phyloP scores from a whole-genome alignment of 306 rosid species.

The Vigna nakashimae region DNA sequence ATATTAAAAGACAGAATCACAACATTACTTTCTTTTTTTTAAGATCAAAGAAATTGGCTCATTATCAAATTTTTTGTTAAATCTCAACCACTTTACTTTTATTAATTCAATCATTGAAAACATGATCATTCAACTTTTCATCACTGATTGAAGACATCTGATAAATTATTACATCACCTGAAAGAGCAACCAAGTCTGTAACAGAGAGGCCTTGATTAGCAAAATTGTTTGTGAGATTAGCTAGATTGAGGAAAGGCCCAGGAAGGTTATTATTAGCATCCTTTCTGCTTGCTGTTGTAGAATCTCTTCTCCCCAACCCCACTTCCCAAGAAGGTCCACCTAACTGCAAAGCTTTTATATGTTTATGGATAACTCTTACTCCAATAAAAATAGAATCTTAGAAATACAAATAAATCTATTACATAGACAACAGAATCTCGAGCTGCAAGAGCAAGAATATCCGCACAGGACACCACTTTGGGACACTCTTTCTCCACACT shows the following conservation, averaged over 20 bases:
- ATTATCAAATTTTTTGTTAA: too few relatives aligned
- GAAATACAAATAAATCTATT: background rate
- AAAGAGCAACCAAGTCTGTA: conserved; percentile 63
- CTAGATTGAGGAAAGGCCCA: conserved; percentile 36
- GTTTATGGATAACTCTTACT: background rate
- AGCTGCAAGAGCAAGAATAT: conserved; percentile 70
- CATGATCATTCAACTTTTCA: too few relatives aligned
- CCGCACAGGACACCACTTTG: conserved; percentile 68
- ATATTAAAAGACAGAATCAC: too few relatives aligned
- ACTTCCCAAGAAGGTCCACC: conserved; percentile 73
- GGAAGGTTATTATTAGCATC: conserved; percentile 60
- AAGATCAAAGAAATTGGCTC: too few relatives aligned
- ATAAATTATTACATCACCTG: conserved; percentile 45
- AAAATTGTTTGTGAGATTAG: conserved; percentile 49
- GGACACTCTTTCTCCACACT: conserved; percentile 66
- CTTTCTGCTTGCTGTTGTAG: conserved; percentile 58
- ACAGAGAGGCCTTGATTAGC: conserved; percentile 56
- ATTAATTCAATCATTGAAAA: too few relatives aligned
- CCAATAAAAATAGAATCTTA: background rate
- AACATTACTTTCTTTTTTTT: too few relatives aligned
- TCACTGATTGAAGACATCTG: background rate
- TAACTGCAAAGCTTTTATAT: conserved; percentile 46
- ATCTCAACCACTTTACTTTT: too few relatives aligned
- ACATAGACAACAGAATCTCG: conserved; percentile 60
- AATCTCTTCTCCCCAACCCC: conserved; percentile 69